Evolutionary conservation across 75 land plant species (phyloP), one percentile per base, ranked within the genome.

Genomic region (Sequoiadendron giganteum): DNA sequence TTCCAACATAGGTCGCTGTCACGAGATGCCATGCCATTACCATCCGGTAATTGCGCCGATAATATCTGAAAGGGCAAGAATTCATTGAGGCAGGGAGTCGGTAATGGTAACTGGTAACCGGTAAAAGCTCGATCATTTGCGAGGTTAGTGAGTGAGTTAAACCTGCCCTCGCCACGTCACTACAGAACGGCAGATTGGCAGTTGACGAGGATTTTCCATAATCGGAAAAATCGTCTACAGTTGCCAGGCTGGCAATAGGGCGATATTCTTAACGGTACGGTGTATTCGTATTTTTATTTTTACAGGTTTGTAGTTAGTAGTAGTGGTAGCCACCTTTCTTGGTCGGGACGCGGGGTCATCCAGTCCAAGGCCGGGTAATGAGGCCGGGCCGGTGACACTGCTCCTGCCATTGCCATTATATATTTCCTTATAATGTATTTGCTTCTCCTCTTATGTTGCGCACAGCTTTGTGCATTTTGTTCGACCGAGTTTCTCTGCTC

Each of bases 241-340:
- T 7, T 25, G 75, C 75, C 10, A 28, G 28, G 34, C 34, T 28
- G 75, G 30, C 75, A 25, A 1, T 36, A 0, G 38, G 38, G 38
- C 0, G 38, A 36, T 36, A 56, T 56, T 0, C 10, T 25, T 0
- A 28, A 68, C 25, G 30, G 72, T 25, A 21, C 18, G 28, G 30
- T 0, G 25, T 25, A 68, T 68, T 68, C 0, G 72, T 68, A 68
- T 68, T 5, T 5, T 56, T 5, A 56, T 10, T 68, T 25, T 5
- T 7, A 6, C 10, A 10, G 30, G 72, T 28, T 28, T 5, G n/a
- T 25, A 38, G 80, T 16, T 0, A 6, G 48, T 45, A 6, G 48
- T 11, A 52, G 55, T 52, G 55, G 55, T 79, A 21, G 83, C 83
- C 83, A 79, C 83, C 83, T 79, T 79, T 79, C 83, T 40, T 49